Base-by-base conservation (phyloP, 768 basidiomycete genomes). In the Boletus rex-veris region DNA sequence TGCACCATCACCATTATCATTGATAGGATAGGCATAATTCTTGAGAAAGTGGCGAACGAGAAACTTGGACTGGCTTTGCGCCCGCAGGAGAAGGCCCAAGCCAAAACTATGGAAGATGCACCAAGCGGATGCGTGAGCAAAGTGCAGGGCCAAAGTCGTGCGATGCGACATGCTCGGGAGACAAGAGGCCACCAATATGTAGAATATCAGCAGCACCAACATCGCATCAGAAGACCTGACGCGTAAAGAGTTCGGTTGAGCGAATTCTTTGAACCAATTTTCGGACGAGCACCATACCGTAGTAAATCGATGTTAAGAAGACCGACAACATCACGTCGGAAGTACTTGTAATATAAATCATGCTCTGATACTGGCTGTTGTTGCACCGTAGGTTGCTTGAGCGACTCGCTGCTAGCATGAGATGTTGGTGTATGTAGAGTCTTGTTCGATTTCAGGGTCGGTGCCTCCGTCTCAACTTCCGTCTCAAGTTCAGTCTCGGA, bases 11-110 rank as follows among this genome's bases (percentile, higher is more conserved):
- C 81, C 83, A 15, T 79, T 81, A 51, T 89, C 85, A 53, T 83
- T 77, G 43, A 77, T 75, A 12, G 85, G 80, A 69, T 98, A 98
- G 62, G 92, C 85, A 65, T 98, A 99, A 64, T 98, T 85, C 76
- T 96, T 93, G 62, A 97, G 72, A 67, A 89, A 98, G 69, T 99
- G 97, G 58, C 92, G 75, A 26, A 98, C 97, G 37, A 98, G 73
- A 75, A 88, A 97, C 69, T 94, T 95, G 68, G 73, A 81, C 68
- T 85, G 78, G 60, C 89, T 87, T 71, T 99, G 97, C 2, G 86
- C 90, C 19, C 83, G 83, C 38, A 99, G 77, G 16, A 96, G 75
- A 37, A 87, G 71, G 0, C 97, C 97, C 15, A 98, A 79, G 1
- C 89, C 94, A 58, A 95, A 82, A 31, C 86, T 88, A 70, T 98